Conservation (phyloP, 176 grass and related monocot species). For the Triticum urartu region DNA sequence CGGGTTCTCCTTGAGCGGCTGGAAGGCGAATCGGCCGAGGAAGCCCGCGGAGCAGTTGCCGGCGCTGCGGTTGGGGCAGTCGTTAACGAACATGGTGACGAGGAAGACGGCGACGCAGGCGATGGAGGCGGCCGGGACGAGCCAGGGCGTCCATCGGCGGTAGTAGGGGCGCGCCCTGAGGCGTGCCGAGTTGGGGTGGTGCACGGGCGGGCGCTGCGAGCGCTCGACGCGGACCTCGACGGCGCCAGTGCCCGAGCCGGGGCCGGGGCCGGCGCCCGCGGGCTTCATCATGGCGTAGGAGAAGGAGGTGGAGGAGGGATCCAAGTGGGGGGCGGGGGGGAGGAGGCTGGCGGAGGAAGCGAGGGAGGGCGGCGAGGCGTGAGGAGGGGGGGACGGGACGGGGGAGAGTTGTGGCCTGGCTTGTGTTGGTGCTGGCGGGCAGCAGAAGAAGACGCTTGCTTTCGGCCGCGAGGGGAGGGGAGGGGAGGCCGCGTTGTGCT, state of each 20-base stretch:
- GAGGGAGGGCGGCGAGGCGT: not conserved
- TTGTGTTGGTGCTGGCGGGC: not conserved
- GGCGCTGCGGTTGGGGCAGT: conserved; percentile 55
- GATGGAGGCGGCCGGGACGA: conserved; percentile 49
- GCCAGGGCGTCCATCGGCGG: conserved; percentile 57
- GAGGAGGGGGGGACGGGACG: not conserved
- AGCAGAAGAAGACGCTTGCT: not conserved
- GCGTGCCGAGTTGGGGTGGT: too few relatives aligned
- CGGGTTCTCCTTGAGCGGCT: conserved; percentile 80
- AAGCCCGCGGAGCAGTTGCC: conserved; percentile 46
- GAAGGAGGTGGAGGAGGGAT: not conserved
- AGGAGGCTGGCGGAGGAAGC: not conserved
- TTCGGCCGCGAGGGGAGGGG: not conserved
- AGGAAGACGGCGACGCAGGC: conserved; percentile 60
- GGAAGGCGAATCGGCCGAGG: conserved; percentile 80
- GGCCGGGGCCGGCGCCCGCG: not conserved
- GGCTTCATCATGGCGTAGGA: conserved; percentile 4
- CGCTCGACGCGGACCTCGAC: conserved; percentile 36
- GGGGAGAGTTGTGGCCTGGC: not conserved
- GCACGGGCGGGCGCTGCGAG: not conserved
- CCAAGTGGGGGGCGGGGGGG: too few relatives aligned
- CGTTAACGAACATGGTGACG: conserved; percentile 80
- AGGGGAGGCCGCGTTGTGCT: not conserved
- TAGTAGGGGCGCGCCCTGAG: conserved; percentile 49
- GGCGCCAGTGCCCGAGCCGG: not conserved